phyloP scores from a whole-genome alignment of 805 yeast species.

The Barnettozyma populi region DNA sequence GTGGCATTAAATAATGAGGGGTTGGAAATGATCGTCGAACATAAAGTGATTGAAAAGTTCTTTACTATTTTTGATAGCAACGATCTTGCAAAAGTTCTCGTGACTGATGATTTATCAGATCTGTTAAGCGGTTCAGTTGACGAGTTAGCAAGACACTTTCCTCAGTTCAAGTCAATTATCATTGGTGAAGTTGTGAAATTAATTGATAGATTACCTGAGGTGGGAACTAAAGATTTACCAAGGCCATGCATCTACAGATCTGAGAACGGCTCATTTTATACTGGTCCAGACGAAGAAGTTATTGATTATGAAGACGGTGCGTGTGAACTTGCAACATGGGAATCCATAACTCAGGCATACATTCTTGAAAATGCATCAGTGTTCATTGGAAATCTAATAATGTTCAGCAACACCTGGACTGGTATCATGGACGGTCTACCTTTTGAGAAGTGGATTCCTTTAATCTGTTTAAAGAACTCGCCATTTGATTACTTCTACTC shows the following conservation, averaged over 20 bases:
- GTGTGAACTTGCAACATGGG: constrained; percentile 47
- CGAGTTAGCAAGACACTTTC: constrained; percentile 79
- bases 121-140: constrained; percentile 67
- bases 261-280: constrained; percentile 35
- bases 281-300: constrained; percentile 36
- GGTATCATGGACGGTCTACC: constrained; percentile 27
- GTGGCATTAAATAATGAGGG: constrained; percentile 75
- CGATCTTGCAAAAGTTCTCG: constrained; percentile 47
- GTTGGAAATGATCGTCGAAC: constrained; percentile 43
- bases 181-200: constrained; percentile 41
- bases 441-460: constrained; percentile 41
- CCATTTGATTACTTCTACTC: constrained; percentile 61
- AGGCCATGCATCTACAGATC: constrained; percentile 43
- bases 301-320: constrained; percentile 37
- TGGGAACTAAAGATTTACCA: constrained; percentile 30
- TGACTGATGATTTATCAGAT: constrained; percentile 46
- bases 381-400: constrained; percentile 45
- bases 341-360: constrained; percentile 37
- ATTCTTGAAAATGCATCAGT: constrained; percentile 42
- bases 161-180: constrained; percentile 59
- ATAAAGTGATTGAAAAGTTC: constrained; percentile 35
- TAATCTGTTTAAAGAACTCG: constrained; percentile 44
- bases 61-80: constrained; percentile 47
- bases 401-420: constrained; percentile 33
- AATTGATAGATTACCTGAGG: constrained; percentile 39